Evolutionary conservation across 495 filamentous ascomycete genomes (phyloP).

Genomic region (Xylaria telfairii): DNA sequence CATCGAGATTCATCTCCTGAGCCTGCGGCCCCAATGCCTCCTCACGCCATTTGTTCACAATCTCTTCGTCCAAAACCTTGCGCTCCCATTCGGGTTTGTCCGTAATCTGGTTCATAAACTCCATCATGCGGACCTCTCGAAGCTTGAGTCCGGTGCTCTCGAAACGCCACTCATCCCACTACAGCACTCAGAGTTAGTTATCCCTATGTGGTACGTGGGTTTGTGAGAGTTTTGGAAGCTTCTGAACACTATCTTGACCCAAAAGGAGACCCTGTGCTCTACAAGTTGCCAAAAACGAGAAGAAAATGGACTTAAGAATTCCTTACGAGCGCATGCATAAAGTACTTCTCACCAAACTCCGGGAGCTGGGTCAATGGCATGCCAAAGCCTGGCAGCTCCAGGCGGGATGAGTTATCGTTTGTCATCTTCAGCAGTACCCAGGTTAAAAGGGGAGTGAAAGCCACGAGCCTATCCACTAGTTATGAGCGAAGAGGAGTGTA

Average conservation of each 20-base stretch:
- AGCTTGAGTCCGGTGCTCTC: conserved; percentile 30
- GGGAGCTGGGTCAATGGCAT: conserved; percentile 15
- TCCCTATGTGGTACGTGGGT: not conserved
- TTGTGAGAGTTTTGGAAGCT: not conserved
- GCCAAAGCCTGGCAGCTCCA: conserved; percentile 32
- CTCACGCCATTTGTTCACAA: conserved; percentile 42
- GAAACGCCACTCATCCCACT: not conserved
- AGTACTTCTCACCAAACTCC: not conserved
- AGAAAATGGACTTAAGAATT: not conserved
- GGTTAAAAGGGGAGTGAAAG: not conserved
- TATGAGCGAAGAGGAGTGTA: not conserved
- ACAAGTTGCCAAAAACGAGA: not conserved
- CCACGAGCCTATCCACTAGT: not conserved
- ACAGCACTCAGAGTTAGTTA: not conserved
- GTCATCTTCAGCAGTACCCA: not conserved
- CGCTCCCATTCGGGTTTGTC: conserved; percentile 58
- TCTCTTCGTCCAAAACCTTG: conserved; percentile 59
- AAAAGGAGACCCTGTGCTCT: not conserved
- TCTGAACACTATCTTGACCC: not conserved
- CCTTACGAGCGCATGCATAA: conserved; percentile 10
- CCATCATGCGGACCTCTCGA: conserved; percentile 54
- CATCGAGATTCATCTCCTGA: conserved; percentile 26
- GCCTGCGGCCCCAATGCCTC: conserved; percentile 33
- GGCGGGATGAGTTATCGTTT: not conserved
- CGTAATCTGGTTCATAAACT: conserved; percentile 41